Evolutionary conservation across 2,329 filamentous ascomycete species (phyloP).

Genomic region (Colletotrichum karsti): DNA sequence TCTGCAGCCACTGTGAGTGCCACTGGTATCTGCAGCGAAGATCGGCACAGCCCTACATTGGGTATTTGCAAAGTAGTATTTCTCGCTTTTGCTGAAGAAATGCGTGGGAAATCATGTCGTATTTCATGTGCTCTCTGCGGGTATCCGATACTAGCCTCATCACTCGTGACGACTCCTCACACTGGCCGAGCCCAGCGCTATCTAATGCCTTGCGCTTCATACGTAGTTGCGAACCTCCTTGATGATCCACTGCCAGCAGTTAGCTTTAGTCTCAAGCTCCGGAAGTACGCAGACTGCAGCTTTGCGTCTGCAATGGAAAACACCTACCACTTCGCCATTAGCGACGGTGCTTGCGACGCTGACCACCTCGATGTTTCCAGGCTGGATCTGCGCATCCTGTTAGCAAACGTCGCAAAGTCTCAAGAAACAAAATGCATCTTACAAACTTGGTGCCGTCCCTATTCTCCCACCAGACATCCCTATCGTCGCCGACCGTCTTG

Average conservation of each 20-base stretch:
- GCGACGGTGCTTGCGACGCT: conserved; percentile 77
- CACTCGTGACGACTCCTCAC: background rate
- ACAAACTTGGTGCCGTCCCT: conserved; percentile 74
- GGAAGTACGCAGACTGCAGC: background rate
- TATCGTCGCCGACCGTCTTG: conserved; percentile 70
- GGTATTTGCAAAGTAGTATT: too few relatives aligned
- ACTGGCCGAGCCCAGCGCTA: background rate
- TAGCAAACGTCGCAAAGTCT: background rate
- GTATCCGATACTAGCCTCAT: conserved; percentile 5
- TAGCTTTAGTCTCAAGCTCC: conserved; percentile 5
- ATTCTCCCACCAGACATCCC: conserved; percentile 84
- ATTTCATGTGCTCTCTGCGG: background rate
- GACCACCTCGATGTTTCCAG: conserved; percentile 80
- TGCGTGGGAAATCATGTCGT: too few relatives aligned
- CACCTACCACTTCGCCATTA: conserved; percentile 82
- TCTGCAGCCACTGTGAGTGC: too few relatives aligned
- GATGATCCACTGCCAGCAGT: conserved; percentile 68
- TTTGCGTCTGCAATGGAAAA: conserved; percentile 15
- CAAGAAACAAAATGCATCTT: conserved; percentile 40
- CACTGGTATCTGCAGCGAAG: too few relatives aligned
- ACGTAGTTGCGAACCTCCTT: conserved; percentile 60
- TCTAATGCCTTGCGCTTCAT: background rate
- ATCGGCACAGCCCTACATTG: too few relatives aligned
- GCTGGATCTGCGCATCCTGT: conserved; percentile 69
- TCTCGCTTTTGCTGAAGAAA: too few relatives aligned